These are phyloP conservation scores for Hericium alpestre DNA, from an alignment of 768 basidiomycete species.

Conservation along the genomic window DNA sequence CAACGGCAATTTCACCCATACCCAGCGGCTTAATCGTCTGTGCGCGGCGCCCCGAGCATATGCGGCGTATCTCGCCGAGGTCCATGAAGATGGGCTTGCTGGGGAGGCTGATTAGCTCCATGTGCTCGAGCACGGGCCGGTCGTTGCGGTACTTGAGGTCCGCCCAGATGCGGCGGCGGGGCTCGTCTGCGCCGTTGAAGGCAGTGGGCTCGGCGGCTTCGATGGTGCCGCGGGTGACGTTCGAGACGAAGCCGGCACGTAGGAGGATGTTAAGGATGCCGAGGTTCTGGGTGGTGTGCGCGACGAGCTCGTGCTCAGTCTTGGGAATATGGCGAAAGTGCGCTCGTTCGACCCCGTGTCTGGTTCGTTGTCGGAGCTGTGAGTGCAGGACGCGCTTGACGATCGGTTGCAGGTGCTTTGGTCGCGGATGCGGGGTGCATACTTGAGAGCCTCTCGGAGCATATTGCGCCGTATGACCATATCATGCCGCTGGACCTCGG, in stretches of 20 bases:
- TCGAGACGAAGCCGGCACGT: constrained; percentile 79
- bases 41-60: constrained; percentile 77
- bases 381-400: background rate
- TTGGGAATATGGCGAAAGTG: constrained; percentile 72
- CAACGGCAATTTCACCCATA: constrained; percentile 87
- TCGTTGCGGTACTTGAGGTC: constrained; percentile 91
- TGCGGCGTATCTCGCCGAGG: constrained; percentile 54
- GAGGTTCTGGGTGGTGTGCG: constrained; percentile 82
- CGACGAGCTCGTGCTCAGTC: constrained; percentile 74
- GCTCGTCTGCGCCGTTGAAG: constrained; percentile 49
- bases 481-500: constrained; percentile 96
- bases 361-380: constrained; percentile 32
- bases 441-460: constrained; percentile 77
- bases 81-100: constrained; percentile 74
- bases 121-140: constrained; percentile 66
- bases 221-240: constrained; percentile 69
- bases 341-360: constrained; percentile 79
- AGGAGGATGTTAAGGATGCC: constrained; percentile 89
- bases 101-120: constrained; percentile 78
- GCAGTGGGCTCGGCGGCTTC: constrained; percentile 49
- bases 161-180: constrained; percentile 82
- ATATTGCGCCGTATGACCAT: constrained; percentile 78
- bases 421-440: constrained; percentile 94
- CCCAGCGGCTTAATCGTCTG: constrained; percentile 75
- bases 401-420: constrained; percentile 51